These are phyloP conservation scores for Fistulinella staudtii DNA, from an alignment of 1,284 basidiomycete species.

Conservation along the genomic window DNA sequence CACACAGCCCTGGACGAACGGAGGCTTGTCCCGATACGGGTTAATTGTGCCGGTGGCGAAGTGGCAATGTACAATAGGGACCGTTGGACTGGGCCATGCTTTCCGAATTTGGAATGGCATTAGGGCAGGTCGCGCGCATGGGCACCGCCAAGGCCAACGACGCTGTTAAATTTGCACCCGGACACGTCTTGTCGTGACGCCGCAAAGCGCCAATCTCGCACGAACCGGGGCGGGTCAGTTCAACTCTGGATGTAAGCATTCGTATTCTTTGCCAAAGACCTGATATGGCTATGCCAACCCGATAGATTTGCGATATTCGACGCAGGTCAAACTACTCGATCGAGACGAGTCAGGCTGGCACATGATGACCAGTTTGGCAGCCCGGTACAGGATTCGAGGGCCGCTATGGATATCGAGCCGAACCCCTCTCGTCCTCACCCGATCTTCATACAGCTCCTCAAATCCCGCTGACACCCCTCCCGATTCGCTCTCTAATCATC, in stretches of 20 bases:
- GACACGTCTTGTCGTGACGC: conserved; percentile 14
- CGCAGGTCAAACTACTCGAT: conserved; percentile 25
- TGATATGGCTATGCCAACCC: conserved; percentile 17
- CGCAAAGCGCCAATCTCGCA: conserved; percentile 6
- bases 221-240: background rate
- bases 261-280: conserved; percentile 9
- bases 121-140: conserved; percentile 23
- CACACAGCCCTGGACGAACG: conserved; percentile 21
- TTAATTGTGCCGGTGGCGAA: conserved; percentile 32
- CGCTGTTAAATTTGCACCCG: conserved; percentile 12
- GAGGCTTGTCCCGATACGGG: conserved; percentile 8
- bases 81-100: conserved; percentile 12
- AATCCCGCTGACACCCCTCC: conserved; percentile 18
- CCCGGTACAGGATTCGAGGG: conserved; percentile 31
- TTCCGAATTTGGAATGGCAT: conserved; percentile 1
- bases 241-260: conserved; percentile 12
- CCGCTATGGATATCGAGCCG: conserved; percentile 27
- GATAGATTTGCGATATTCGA: conserved; percentile 21
- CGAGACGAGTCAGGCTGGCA: conserved; percentile 38
- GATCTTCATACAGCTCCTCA: conserved; percentile 20
- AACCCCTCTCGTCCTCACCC: conserved; percentile 39
- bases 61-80: conserved; percentile 33
- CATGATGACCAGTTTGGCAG: conserved; percentile 35
- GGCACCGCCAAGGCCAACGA: conserved; percentile 15
- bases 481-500: conserved; percentile 26